Conservation (phyloP, 2,329 filamentous ascomycete genomes). For the Monascus ruber region DNA sequence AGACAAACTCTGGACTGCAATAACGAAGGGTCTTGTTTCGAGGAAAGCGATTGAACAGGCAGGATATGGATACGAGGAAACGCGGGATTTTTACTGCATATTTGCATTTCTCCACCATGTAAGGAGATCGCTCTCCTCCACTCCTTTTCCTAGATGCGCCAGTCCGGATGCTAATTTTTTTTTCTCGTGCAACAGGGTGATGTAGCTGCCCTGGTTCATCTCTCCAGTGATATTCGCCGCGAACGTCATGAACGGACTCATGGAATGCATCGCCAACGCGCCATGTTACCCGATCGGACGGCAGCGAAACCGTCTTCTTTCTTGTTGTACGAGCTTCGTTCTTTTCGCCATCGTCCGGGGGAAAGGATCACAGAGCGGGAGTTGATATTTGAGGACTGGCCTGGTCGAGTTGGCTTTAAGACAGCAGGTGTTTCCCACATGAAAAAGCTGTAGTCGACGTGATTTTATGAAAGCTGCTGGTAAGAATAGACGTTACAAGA, state of each 20-base stretch:
- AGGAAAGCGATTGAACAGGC: slow-evolving; percentile 75
- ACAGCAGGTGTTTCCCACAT: no score
- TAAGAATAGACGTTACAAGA: no score
- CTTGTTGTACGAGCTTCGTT: not conserved
- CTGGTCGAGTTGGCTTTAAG: no score
- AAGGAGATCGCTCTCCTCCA: slow-evolving; percentile 33
- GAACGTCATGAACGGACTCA: slow-evolving; percentile 48
- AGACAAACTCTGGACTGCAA: slow-evolving; percentile 84
- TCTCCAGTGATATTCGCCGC: slow-evolving; percentile 71
- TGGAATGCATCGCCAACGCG: slow-evolving; percentile 43
- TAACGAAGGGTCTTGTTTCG: slow-evolving; percentile 82
- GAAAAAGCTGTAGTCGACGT: no score
- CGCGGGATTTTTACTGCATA: slow-evolving; percentile 78
- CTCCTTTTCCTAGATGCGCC: slow-evolving; percentile 13
- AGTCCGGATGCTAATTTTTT: slow-evolving; percentile 10
- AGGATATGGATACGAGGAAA: slow-evolving; percentile 86
- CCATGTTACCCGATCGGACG: no score
- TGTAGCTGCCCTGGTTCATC: slow-evolving; percentile 68
- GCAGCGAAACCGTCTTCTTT: not conserved
- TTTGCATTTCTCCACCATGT: slow-evolving; percentile 85
- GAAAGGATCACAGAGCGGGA: not conserved
- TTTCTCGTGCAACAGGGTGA: slow-evolving; percentile 53
- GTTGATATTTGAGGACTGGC: no score
- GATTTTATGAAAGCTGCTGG: no score
- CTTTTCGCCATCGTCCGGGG: not conserved